phyloP scores from a whole-genome alignment of 805 yeast genomes.

The Gaillardinia entomophila region DNA sequence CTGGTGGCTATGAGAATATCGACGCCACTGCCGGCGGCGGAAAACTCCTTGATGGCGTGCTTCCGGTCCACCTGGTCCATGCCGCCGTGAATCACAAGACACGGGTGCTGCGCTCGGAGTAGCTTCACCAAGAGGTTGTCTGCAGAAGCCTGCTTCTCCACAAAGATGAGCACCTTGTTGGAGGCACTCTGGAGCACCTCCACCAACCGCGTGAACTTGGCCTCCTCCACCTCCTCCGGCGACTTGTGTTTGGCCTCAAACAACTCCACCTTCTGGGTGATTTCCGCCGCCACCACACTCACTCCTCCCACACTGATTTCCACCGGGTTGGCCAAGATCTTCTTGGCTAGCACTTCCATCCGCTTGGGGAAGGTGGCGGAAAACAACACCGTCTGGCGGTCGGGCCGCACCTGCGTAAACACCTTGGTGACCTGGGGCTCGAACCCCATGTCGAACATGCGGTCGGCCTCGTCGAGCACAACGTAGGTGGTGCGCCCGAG shows the following conservation, averaged over 20 bases:
- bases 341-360: constrained; percentile 69
- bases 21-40: constrained; percentile 44
- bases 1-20: constrained; percentile 84
- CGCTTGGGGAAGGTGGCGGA: constrained; percentile 90
- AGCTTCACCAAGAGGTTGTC: constrained; percentile 60
- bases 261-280: constrained; percentile 65
- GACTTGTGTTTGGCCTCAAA: constrained; percentile 36
- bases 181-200: constrained; percentile 47
- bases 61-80: constrained; percentile 82
- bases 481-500: constrained; percentile 67
- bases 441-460: constrained; percentile 96
- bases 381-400: constrained; percentile 81
- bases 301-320: constrained; percentile 77
- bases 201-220: constrained; percentile 52
- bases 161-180: constrained; percentile 70
- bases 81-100: constrained; percentile 85
- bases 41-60: constrained; percentile 64
- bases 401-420: constrained; percentile 71
- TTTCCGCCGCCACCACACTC: constrained; percentile 75
- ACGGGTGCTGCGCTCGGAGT: constrained; percentile 45
- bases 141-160: constrained; percentile 84
- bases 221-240: constrained; percentile 2
- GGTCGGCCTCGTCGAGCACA: constrained; percentile 94
- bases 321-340: constrained; percentile 57
- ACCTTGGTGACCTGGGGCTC: constrained; percentile 91